Conservation (phyloP, 768 basidiomycete species). For the Tephrocybe sp. region DNA sequence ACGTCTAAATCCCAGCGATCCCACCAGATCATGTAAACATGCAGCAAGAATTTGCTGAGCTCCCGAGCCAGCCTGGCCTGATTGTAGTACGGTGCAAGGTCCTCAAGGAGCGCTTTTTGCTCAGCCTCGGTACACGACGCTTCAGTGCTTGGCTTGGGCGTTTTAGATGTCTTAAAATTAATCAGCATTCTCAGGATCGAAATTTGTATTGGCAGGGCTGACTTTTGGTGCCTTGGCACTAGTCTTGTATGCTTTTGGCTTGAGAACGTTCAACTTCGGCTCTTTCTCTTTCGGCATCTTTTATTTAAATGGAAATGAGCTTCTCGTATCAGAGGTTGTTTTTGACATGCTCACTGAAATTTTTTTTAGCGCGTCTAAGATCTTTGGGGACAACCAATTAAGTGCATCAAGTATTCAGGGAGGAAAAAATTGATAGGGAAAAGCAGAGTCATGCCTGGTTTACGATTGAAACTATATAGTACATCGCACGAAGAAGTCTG, state of each 20-base stretch:
- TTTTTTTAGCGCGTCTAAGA: too few relatives aligned
- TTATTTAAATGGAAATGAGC: not conserved
- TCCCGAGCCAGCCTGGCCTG: not conserved
- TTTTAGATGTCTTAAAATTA: too few relatives aligned
- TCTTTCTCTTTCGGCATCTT: conserved; percentile 1
- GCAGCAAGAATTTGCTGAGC: not conserved
- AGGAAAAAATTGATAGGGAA: not conserved
- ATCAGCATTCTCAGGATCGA: too few relatives aligned
- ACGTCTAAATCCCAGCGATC: not conserved
- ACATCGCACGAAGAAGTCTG: not conserved
- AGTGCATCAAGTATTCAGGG: too few relatives aligned
- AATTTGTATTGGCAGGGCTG: too few relatives aligned
- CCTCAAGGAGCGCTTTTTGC: not conserved
- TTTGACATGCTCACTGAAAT: too few relatives aligned
- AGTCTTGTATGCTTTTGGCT: too few relatives aligned
- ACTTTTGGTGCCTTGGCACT: too few relatives aligned
- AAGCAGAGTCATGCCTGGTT: not conserved
- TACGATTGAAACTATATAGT: not conserved
- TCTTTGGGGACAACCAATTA: too few relatives aligned
- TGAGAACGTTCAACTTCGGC: too few relatives aligned
- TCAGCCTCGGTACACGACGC: not conserved
- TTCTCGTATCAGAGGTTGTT: too few relatives aligned
- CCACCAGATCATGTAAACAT: not conserved
- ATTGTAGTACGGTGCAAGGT: not conserved
- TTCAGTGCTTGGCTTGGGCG: not conserved